phyloP scores from a whole-genome alignment of 345 rosid species.

The Linum usitatissimum region DNA sequence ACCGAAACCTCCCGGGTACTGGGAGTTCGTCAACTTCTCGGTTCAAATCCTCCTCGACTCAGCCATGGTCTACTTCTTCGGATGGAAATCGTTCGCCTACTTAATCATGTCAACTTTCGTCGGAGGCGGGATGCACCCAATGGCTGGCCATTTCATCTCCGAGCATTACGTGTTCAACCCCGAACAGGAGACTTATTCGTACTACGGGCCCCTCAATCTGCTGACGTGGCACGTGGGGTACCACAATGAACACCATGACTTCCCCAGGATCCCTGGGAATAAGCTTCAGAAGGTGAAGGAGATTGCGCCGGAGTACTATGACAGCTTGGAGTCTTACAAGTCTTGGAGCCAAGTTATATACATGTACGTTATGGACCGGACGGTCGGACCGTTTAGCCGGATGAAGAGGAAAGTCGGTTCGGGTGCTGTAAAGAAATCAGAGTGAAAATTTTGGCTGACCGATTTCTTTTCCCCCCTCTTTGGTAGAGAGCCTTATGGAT shows the following conservation, averaged over 20 bases:
- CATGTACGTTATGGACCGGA: slow-evolving; percentile 63
- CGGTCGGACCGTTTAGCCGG: slow-evolving; percentile 65
- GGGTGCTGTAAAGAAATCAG: slow-evolving; percentile 33
- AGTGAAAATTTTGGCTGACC: slow-evolving; percentile 19
- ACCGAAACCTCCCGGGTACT: slow-evolving; percentile 73
- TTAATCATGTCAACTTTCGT: slow-evolving; percentile 78
- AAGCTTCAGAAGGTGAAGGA: slow-evolving; percentile 78
- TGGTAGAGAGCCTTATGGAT: neutral
- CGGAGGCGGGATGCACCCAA: slow-evolving; percentile 88
- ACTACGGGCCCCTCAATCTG: slow-evolving; percentile 72
- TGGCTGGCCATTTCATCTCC: slow-evolving; percentile 87
- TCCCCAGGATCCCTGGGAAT: slow-evolving; percentile 74
- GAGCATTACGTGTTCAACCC: slow-evolving; percentile 81
- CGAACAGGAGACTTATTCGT: slow-evolving; percentile 77
- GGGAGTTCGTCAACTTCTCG: slow-evolving; percentile 59
- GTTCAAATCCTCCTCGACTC: slow-evolving; percentile 48
- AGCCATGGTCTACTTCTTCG: slow-evolving; percentile 44
- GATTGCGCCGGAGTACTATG: slow-evolving; percentile 70
- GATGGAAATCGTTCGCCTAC: slow-evolving; percentile 64
- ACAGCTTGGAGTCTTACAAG: slow-evolving; percentile 44
- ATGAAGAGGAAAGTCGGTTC: slow-evolving; percentile 61
- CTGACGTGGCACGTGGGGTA: slow-evolving; percentile 75
- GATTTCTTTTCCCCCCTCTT: neutral
- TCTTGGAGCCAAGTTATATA: slow-evolving; percentile 91
- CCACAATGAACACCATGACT: slow-evolving; percentile 93